Conservation (phyloP, 805 yeast genomes). For the Kluyveromyces aestuarii region DNA sequence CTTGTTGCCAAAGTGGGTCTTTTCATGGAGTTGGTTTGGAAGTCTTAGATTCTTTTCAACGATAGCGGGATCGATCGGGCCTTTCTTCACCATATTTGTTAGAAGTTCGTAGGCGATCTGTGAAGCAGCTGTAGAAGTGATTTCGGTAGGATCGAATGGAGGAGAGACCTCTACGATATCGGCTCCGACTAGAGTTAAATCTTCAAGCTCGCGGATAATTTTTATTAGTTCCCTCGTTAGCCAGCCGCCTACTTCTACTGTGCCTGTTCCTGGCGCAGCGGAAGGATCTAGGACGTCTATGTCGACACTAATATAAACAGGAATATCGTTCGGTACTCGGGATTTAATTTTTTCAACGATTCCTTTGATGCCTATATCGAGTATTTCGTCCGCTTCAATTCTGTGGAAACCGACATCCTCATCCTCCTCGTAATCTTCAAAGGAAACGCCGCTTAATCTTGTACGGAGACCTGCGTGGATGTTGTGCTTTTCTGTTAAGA, state of each 20-base stretch:
- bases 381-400: conserved; percentile 64
- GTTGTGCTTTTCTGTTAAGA: conserved; percentile 44
- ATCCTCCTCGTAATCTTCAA: conserved; percentile 59
- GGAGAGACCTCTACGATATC: conserved; percentile 73
- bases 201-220: conserved; percentile 50
- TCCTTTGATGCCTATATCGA: conserved; percentile 53
- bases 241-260: conserved; percentile 72
- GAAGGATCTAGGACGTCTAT: conserved; percentile 71
- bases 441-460: conserved; percentile 51
- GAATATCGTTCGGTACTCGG: conserved; percentile 51
- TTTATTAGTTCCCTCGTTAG: conserved; percentile 54
- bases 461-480: conserved; percentile 75
- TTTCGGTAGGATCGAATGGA: conserved; percentile 53
- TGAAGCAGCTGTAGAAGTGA: conserved; percentile 61
- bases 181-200: conserved; percentile 58
- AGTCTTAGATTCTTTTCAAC: neutral
- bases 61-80: conserved; percentile 20
- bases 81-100: conserved; percentile 66
- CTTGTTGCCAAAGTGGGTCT: neutral
- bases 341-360: conserved; percentile 45
- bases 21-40: neutral
- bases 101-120: conserved; percentile 63
- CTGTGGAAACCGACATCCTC: conserved; percentile 59
- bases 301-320: conserved; percentile 74
- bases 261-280: conserved; percentile 71